Conservation (phyloP, 1,284 basidiomycete genomes). For the Cryptococcus depauperatus region DNA sequence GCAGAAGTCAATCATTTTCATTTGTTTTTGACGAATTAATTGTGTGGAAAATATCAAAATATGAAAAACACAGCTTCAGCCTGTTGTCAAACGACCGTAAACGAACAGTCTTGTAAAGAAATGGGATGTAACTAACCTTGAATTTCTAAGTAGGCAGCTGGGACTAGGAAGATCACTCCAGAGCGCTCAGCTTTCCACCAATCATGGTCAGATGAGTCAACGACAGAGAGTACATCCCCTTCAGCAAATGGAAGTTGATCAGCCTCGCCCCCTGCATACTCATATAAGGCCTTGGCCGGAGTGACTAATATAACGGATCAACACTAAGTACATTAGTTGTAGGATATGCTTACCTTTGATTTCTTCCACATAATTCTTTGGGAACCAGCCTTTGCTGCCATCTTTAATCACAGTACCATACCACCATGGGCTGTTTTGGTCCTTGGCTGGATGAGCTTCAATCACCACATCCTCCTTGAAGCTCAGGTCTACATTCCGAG, state of each 20-base stretch:
- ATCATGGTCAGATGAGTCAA: slow-evolving; percentile 70
- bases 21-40: too few species aligned
- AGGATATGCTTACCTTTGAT: slow-evolving; percentile 61
- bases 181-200: slow-evolving; percentile 91
- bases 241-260: slow-evolving; percentile 78
- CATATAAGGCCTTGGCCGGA: slow-evolving; percentile 68
- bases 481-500: slow-evolving; percentile 75
- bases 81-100: slow-evolving; percentile 30
- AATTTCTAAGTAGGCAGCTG: slow-evolving; percentile 76
- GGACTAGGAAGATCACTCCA: slow-evolving; percentile 76
- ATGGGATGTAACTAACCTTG: slow-evolving; percentile 66
- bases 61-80: slow-evolving; percentile 32
- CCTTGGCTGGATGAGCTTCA: slow-evolving; percentile 75
- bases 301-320: too few species aligned
- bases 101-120: slow-evolving; percentile 37
- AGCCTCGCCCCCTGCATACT: slow-evolving; percentile 58
- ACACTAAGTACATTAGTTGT: not conserved
- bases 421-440: slow-evolving; percentile 66
- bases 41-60: slow-evolving; percentile 44
- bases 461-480: slow-evolving; percentile 78
- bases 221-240: slow-evolving; percentile 64
- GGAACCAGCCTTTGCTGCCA: slow-evolving; percentile 78
- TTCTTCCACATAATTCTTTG: slow-evolving; percentile 75
- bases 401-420: slow-evolving; percentile 66
- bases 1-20: too few species aligned